Evolutionary conservation across 1,284 basidiomycete species (phyloP).

Genomic region (Agroathelia rolfsii): DNA sequence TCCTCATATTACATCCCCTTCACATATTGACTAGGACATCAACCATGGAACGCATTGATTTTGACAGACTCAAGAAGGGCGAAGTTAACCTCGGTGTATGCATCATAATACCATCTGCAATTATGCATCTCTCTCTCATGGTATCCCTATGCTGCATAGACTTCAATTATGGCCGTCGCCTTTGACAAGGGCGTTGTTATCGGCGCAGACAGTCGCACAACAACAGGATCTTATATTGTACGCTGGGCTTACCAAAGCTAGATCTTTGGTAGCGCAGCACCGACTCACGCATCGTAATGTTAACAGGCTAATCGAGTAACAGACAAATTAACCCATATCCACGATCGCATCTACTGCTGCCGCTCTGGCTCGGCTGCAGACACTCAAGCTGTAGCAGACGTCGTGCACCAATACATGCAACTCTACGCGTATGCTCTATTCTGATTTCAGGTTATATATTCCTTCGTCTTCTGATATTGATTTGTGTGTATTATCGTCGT

Average conservation of each 20-base stretch:
- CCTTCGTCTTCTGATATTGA: background rate
- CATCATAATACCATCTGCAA: conserved; percentile 11
- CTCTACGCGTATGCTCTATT: conserved; percentile 51
- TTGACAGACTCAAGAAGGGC: conserved; percentile 75
- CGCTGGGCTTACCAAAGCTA: too few species aligned
- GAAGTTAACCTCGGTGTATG: conserved; percentile 92
- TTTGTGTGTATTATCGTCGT: conserved; percentile 1
- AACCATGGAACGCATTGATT: conserved; percentile 64
- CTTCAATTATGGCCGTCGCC: conserved; percentile 99
- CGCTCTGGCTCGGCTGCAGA: conserved; percentile 97
- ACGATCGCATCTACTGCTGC: conserved; percentile 99
- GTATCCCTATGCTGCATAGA: conserved; percentile 37
- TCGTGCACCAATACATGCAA: conserved; percentile 83
- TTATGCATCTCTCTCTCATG: background rate
- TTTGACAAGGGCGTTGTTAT: conserved; percentile 94
- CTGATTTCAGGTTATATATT: background rate
- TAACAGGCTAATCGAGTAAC: conserved; percentile 91
- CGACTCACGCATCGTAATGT: conserved; percentile 1
- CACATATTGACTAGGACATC: conserved; percentile 8
- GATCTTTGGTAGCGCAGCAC: conserved; percentile 1
- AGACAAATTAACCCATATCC: conserved; percentile 94
- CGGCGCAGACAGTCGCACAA: conserved; percentile 95
- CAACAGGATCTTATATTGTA: conserved; percentile 94
- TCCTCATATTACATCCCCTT: conserved; percentile 16
- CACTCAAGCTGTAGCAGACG: conserved; percentile 94